Conservation (phyloP, 2,329 filamentous ascomycete genomes). For the Calonectria henricotiae region DNA sequence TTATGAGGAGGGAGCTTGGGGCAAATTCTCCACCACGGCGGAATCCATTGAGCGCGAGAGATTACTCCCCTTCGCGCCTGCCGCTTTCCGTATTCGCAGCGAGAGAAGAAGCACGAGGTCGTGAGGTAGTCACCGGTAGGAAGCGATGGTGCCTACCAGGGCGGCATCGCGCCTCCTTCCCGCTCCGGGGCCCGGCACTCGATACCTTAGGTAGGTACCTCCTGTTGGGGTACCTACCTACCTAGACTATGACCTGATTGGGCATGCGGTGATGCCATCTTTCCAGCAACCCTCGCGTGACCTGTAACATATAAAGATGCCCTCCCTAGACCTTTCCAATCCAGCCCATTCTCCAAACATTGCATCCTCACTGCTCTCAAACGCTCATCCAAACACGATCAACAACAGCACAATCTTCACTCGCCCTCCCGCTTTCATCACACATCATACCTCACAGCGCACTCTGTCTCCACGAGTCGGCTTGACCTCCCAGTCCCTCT, state of each 20-base stretch:
- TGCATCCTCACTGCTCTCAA: slow-evolving; percentile 31
- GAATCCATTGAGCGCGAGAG: slow-evolving; percentile 15
- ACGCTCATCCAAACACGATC: slow-evolving; percentile 2
- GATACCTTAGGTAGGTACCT: slow-evolving; percentile 28
- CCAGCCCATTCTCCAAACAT: slow-evolving; percentile 27
- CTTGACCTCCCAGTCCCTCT: neutral
- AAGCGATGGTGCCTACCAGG: slow-evolving; percentile 4
- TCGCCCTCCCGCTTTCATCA: neutral
- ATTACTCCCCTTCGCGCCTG: slow-evolving; percentile 3
- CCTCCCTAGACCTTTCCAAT: slow-evolving; percentile 35
- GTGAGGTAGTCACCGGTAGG: neutral
- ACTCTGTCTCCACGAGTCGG: slow-evolving; percentile 1
- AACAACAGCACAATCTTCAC: slow-evolving; percentile 22
- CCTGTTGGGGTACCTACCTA: slow-evolving; percentile 33
- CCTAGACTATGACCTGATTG: slow-evolving; percentile 52
- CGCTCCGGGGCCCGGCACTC: slow-evolving; percentile 37
- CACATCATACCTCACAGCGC: neutral
- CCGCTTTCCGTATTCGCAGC: slow-evolving; percentile 23
- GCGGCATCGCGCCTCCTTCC: slow-evolving; percentile 30
- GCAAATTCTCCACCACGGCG: neutral
- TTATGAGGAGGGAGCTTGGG: slow-evolving; percentile 4
- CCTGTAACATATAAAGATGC: slow-evolving; percentile 50
- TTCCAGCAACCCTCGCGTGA: slow-evolving; percentile 49
- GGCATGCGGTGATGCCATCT: slow-evolving; percentile 52
- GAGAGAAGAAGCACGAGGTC: neutral